phyloP scores from a whole-genome alignment of 768 basidiomycete genomes.

The Xerocomus spinulosus region DNA sequence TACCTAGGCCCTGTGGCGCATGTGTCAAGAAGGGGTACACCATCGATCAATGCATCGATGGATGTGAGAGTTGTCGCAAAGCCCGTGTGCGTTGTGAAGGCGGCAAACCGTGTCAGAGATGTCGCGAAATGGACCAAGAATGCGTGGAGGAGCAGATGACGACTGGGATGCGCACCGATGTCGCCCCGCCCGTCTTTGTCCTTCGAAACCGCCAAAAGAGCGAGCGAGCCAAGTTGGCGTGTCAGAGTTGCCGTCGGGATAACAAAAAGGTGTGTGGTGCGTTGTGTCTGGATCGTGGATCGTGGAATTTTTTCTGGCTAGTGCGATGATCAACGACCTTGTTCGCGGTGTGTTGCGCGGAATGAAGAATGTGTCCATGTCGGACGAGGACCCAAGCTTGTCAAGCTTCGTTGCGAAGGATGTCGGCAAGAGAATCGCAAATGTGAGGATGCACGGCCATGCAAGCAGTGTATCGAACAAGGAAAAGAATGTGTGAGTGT shows the following conservation, averaged over 20 bases:
- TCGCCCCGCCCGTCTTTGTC: slow-evolving; percentile 18
- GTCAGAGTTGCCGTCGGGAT: slow-evolving; percentile 55
- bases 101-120: slow-evolving; percentile 35
- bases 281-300: background rate
- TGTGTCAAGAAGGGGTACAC: slow-evolving; percentile 53
- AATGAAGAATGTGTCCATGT: slow-evolving; percentile 54
- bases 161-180: slow-evolving; percentile 22
- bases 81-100: slow-evolving; percentile 43
- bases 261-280: slow-evolving; percentile 53
- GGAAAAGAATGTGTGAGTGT: slow-evolving; percentile 46
- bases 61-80: slow-evolving; percentile 56
- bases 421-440: slow-evolving; percentile 53
- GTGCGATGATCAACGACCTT: slow-evolving; percentile 64
- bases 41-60: slow-evolving; percentile 53
- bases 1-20: slow-evolving; percentile 50
- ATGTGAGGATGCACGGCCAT: slow-evolving; percentile 58
- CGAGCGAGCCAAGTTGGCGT: slow-evolving; percentile 57
- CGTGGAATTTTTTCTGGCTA: slow-evolving; percentile 16
- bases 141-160: slow-evolving; percentile 43
- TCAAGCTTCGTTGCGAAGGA: slow-evolving; percentile 55
- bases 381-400: slow-evolving; percentile 51
- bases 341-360: slow-evolving; percentile 52
- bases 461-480: slow-evolving; percentile 45
- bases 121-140: slow-evolving; percentile 34
- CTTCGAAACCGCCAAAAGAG: slow-evolving; percentile 30